Evolutionary conservation across 345 rosid species (phyloP).

Genomic region (Eucalyptus coolabah): DNA sequence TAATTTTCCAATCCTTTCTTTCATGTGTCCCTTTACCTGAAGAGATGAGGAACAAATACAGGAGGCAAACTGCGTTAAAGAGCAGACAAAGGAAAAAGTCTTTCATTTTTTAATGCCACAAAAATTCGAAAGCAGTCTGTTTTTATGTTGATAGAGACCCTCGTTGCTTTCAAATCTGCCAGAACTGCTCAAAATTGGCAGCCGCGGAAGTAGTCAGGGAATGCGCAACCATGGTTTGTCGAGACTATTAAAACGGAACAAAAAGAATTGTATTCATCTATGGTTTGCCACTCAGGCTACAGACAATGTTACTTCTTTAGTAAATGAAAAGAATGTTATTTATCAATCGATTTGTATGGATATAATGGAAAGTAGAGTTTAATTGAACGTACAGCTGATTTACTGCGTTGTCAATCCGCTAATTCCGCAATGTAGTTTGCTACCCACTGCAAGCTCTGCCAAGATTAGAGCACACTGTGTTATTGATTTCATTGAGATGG

Average conservation of each 20-base stretch:
- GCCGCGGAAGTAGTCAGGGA: not conserved
- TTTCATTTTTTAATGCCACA: not conserved
- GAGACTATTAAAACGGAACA: not conserved
- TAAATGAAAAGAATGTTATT: not conserved
- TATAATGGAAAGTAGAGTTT: not conserved
- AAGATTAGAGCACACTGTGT: not conserved
- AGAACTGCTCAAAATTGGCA: not conserved
- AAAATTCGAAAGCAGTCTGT: not conserved
- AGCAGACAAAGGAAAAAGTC: not conserved
- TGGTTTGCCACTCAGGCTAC: not conserved
- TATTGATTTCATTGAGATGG: not conserved
- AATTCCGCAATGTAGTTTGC: slow-evolving; percentile 10
- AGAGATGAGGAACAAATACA: not conserved
- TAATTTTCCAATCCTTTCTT: not conserved
- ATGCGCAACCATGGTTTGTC: not conserved
- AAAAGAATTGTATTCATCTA: not conserved
- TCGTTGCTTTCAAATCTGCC: not conserved
- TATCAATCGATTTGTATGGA: not conserved
- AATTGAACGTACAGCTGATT: not conserved
- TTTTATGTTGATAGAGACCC: not conserved
- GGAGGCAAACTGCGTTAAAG: not conserved
- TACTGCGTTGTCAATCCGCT: not conserved
- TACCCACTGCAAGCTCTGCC: slow-evolving; percentile 70
- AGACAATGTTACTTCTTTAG: not conserved
- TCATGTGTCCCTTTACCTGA: not conserved